Evolutionary conservation across 495 filamentous ascomycete species (phyloP), one percentile per base, ranked within the genome.

Genomic region (Aspergillus coremiiformis): DNA sequence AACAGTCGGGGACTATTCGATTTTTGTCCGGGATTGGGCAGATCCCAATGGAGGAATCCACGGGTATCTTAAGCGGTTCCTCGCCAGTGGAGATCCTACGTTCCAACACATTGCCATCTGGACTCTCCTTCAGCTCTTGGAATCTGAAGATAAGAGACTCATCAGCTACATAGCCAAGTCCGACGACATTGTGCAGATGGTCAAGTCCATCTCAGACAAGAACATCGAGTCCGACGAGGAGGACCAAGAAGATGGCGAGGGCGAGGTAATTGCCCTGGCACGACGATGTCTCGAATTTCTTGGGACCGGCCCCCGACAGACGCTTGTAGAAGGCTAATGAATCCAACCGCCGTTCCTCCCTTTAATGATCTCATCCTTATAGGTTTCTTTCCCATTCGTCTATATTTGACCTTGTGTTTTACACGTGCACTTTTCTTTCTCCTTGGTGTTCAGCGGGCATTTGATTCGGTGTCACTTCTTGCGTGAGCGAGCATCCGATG

Each of bases 41-140:
- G 85, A 94, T 59, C 93, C 93, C 3, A 84, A 90, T 52, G 92
- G 90, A 49, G 93, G 93, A 23, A 95, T 98, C 54, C 90, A 95
- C 64, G 92, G 93, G 44, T 98, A 98, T 62, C 77, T 98, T 17
- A 85, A 82, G 53, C 82, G 93, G 44, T 98, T 98, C 74, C 80
- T 98, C 5, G 88, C 84, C 19, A 95, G 89, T 61, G 90, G 89
- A 35, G 93, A 98, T 64, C 84, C 94, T 11, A 98, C 93, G 1
- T 98, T 98, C 76, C 93, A 98, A 65, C 93, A 98, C 66, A 98
- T 98, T 59, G 92, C 93, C 30, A 96, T 96, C 57, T 98, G 93
- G 93, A 98, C 93, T 0, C 73, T 98, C 39, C 82, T 97, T 9
- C 93, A 98, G 63, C 80, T 98, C 2, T 80, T 97, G 15, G 93